A percentile compares a stretch with the other conserved stretches of the same genome.
Conservation (phyloP, 371 early-diverging fungal species). For the Saksenaea vasiformis region DNA sequence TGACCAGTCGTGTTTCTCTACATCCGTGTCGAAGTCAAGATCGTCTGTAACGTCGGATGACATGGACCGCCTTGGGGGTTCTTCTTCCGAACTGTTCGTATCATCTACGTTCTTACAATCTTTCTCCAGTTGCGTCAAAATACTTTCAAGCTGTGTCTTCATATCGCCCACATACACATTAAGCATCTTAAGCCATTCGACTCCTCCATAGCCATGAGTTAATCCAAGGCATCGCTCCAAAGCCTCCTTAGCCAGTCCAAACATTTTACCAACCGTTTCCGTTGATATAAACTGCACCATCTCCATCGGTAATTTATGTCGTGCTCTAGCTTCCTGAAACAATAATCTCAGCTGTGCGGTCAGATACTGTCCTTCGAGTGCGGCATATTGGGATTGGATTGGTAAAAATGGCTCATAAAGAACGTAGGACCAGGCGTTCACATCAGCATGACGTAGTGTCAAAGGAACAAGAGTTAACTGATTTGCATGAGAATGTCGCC, state of each 20-base stretch:
- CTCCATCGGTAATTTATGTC: slow-evolving; percentile 10
- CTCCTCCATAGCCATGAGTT: slow-evolving; percentile 65
- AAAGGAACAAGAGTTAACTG: slow-evolving; percentile 20
- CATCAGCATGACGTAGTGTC: slow-evolving; percentile 29
- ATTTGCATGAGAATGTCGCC: slow-evolving; percentile 19
- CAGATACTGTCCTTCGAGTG: slow-evolving; percentile 53
- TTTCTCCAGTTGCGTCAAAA: not conserved
- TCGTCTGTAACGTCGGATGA: slow-evolving; percentile 29
- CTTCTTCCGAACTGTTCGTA: slow-evolving; percentile 11
- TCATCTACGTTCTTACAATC: slow-evolving; percentile 14
- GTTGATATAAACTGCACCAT: slow-evolving; percentile 12
- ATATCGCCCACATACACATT: slow-evolving; percentile 52
- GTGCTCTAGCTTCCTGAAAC: slow-evolving; percentile 23
- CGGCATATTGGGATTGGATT: slow-evolving; percentile 63
- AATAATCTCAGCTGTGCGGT: slow-evolving; percentile 22
- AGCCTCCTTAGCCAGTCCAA: slow-evolving; percentile 45
- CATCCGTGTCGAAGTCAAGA: slow-evolving; percentile 23
- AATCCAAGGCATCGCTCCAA: slow-evolving; percentile 57
- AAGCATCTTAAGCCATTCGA: slow-evolving; percentile 53
- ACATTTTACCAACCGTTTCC: slow-evolving; percentile 39
- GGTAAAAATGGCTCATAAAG: slow-evolving; percentile 64
- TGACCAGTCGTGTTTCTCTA: slow-evolving; percentile 44
- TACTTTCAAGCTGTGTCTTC: slow-evolving; percentile 37
- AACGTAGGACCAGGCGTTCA: slow-evolving; percentile 53
- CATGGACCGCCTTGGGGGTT: slow-evolving; percentile 1